Conservation (phyloP, 306 rosid genomes). For the Cucumis sativus region Cucumber_9930_V3 NC_026655.2:62501-63000, state of each 20-base stretch:
- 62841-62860: neutral
- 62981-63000: slow-evolving; percentile 79
- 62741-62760: neutral
- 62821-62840: neutral
- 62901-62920: neutral
- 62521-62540: slow-evolving; percentile 43
- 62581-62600: slow-evolving; percentile 56
- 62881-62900: neutral
- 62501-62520: slow-evolving; percentile 12
- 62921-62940: slow-evolving; percentile 14
- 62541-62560: slow-evolving; percentile 55
- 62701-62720: neutral
- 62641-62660: neutral
- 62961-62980: slow-evolving; percentile 34
- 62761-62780: neutral
- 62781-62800: neutral
- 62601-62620: slow-evolving; percentile 13
- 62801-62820: neutral
- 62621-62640: neutral
- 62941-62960: slow-evolving; percentile 57
- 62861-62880: neutral
- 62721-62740: neutral
- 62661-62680: neutral
- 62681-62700: neutral
- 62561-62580: slow-evolving; percentile 54